phyloP scores from a whole-genome alignment of 331 rosid species.

The Ulmus americana region DNA sequence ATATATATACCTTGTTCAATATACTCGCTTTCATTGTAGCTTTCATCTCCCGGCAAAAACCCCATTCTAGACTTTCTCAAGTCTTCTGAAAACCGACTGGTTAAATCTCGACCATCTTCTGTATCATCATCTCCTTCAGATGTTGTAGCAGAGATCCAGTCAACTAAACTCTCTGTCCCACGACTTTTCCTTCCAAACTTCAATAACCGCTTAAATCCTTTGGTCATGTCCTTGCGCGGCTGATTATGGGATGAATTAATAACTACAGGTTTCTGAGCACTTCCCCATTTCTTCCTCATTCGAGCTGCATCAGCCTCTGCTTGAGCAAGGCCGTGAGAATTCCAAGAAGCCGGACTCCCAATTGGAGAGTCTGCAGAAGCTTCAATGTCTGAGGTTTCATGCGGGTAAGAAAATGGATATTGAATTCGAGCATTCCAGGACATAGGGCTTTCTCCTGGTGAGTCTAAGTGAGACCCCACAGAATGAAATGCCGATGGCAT shows the following conservation, averaged over 20 bases:
- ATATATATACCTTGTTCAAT: conserved; percentile 62
- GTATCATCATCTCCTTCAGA: conserved; percentile 98
- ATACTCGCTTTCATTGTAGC: conserved; percentile 76
- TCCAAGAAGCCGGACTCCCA: conserved; percentile 95
- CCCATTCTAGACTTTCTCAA: conserved; percentile 98
- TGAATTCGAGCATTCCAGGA: conserved; percentile 75
- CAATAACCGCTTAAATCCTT: conserved; percentile 81
- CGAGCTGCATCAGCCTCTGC: conserved; percentile 80
- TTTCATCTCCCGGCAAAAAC: conserved; percentile 75
- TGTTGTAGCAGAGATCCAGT: conserved; percentile 95
- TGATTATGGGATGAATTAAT: conserved; percentile 71
- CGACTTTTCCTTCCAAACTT: conserved; percentile 94
- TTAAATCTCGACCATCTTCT: conserved; percentile 87
- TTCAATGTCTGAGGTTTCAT: conserved; percentile 83
- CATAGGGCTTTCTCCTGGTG: conserved; percentile 85
- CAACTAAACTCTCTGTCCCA: conserved; percentile 72
- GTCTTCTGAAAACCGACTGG: conserved; percentile 81
- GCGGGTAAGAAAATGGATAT: conserved; percentile 71
- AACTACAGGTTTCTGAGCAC: conserved; percentile 81
- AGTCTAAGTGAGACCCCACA: conserved; percentile 63
- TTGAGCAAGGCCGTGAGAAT: conserved; percentile 69
- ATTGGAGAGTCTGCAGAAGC: conserved; percentile 80
- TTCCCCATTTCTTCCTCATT: conserved; percentile 99
- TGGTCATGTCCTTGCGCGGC: conserved; percentile 85
- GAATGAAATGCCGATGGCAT: conserved; percentile 51